Percentiles rank a stretch among this genome's conserved stretches.
Evolutionary conservation across 768 basidiomycete species (phyloP).

Genomic region (Hemileccinum impolitum): DNA sequence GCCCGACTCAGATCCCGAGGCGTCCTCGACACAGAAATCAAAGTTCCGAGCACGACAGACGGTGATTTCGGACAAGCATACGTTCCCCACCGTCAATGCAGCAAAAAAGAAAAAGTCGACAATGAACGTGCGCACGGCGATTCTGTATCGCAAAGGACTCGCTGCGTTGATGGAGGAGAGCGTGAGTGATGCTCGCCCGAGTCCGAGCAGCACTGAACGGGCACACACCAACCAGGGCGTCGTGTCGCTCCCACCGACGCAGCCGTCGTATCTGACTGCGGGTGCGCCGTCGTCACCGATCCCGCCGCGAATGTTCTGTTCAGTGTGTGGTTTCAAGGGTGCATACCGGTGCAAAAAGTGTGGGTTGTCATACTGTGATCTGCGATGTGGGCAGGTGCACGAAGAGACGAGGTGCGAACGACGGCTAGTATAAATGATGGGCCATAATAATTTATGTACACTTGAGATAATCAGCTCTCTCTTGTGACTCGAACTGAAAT

Average conservation of each 20-base stretch:
- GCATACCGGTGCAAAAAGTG: slow-evolving; percentile 77
- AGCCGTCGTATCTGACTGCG: slow-evolving; percentile 73
- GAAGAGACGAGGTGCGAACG: slow-evolving; percentile 79
- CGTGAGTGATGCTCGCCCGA: slow-evolving; percentile 42
- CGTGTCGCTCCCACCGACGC: slow-evolving; percentile 45
- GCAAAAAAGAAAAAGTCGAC: slow-evolving; percentile 71
- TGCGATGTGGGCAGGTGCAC: slow-evolving; percentile 70
- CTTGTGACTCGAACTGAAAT: slow-evolving; percentile 13
- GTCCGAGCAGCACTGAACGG: slow-evolving; percentile 3
- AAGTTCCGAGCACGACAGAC: slow-evolving; percentile 73
- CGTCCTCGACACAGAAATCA: slow-evolving; percentile 22
- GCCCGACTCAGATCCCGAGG: slow-evolving; percentile 29
- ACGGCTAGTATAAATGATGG: slow-evolving; percentile 52
- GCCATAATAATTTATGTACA: background rate
- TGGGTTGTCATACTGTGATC: slow-evolving; percentile 72
- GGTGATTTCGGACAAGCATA: slow-evolving; percentile 71
- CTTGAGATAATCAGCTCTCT: background rate
- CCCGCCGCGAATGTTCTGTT: slow-evolving; percentile 71
- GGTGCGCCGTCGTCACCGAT: slow-evolving; percentile 53
- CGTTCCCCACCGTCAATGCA: slow-evolving; percentile 30
- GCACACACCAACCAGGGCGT: slow-evolving; percentile 50
- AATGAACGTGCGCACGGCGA: slow-evolving; percentile 74
- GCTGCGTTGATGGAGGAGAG: slow-evolving; percentile 74
- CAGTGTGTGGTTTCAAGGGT: slow-evolving; percentile 87
- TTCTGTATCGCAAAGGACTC: slow-evolving; percentile 81